These are phyloP conservation scores for Dunaliella primolecta DNA, from an alignment of 139 green algal species.

Conservation along the genomic window DNA sequence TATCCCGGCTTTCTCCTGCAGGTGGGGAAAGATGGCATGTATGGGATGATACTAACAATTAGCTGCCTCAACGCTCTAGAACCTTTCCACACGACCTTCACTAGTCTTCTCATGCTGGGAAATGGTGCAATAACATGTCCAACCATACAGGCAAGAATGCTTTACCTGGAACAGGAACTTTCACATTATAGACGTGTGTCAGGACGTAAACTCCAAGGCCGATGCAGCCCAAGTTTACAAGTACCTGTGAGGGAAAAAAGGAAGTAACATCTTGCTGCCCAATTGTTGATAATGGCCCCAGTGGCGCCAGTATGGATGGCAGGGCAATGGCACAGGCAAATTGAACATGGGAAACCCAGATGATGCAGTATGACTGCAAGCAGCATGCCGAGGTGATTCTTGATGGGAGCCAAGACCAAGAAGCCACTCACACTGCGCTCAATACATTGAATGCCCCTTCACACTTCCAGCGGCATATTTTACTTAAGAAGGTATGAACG, in stretches of 20 bases:
- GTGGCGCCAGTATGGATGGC: too few relatives aligned
- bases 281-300: too few relatives aligned
- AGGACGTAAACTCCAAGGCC: conserved; percentile 31
- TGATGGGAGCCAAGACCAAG: neutral
- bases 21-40: neutral
- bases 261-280: neutral
- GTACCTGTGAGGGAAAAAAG: conserved; percentile 16
- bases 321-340: too few relatives aligned
- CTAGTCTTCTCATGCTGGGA: too few relatives aligned
- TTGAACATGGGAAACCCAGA: too few relatives aligned
- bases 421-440: neutral
- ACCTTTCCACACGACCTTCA: too few relatives aligned
- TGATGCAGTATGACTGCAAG: neutral
- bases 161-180: conserved; percentile 14
- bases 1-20: neutral
- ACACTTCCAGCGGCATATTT: neutral
- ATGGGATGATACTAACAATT: neutral
- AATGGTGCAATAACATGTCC: neutral
- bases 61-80: too few relatives aligned
- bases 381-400: neutral
- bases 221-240: conserved; percentile 33
- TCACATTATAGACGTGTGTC: conserved; percentile 23
- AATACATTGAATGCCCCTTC: neutral
- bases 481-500: too few relatives aligned
- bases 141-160: neutral